Evolutionary conservation across 1,284 basidiomycete genomes (phyloP), one percentile per base, ranked within the genome.

Genomic region (Apiotrichum brassicae): DNA sequence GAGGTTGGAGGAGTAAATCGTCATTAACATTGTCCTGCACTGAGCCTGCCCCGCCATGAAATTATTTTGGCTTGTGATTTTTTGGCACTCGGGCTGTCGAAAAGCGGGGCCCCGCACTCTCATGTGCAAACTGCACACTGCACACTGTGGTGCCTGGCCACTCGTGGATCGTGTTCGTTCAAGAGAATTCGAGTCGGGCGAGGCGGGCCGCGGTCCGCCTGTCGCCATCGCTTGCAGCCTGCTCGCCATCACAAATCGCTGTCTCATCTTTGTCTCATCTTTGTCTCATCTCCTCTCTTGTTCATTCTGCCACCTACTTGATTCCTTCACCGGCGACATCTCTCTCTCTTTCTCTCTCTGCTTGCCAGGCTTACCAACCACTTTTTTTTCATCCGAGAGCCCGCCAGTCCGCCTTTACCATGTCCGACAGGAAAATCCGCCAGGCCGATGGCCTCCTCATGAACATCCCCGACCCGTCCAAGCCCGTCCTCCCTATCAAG

Each of bases 401-500:
- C 28, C 28, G 28, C 28, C 14, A 30, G 14, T 30, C n/a, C 28
- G 28, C 28, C 14, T 8, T 30, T 64, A 20, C 68, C 68, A 43
- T 71, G 55, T 42, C 55, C 23, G 50, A 49, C 50, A 48, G 52
- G 46, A 55, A 55, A 24, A 49, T 54, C 34, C 49, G 50, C 44
- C 35, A 59, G 56, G 52, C 49, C 48, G 53, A 58, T 19, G 54
- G 53, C 54, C 48, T 60, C 23, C 66, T 87, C 56, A 81, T 85
- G 62, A 65, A 68, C 23, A 61, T 76, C 19, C 64, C 62, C 53
- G 64, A 68, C 51, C 54, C 63, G 6, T 45, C 56, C 11, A 38
- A 32, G 36, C 70, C 67, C 14, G 60, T 69, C 61, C 76, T 92
- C 45, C 92, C 92, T 4, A 83, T 84, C 70, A 79, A 85, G 46